These are phyloP conservation scores for Nasturtium officinale DNA, from an alignment of 345 rosid genomes.

Conservation along the genomic window DNA sequence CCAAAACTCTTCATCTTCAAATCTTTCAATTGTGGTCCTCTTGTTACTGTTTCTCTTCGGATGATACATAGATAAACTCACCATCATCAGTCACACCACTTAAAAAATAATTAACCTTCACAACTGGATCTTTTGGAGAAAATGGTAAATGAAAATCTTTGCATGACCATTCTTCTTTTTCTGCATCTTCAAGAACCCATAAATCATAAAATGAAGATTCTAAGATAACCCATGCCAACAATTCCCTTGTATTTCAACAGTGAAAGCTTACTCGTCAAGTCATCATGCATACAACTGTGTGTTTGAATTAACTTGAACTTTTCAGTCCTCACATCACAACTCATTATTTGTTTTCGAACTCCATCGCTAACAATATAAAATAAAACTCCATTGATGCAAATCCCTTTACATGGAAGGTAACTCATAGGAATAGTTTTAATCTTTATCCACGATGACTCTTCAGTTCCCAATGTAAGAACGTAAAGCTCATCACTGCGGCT, in stretches of 20 bases:
- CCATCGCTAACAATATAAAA: neutral
- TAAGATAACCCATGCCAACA: slow-evolving; percentile 4
- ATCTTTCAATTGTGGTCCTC: neutral
- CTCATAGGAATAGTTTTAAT: neutral
- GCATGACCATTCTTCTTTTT: slow-evolving; percentile 9
- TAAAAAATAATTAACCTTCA: neutral
- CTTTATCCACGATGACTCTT: slow-evolving; percentile 6
- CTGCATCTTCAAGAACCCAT: slow-evolving; percentile 26
- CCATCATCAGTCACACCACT: slow-evolving; percentile 13
- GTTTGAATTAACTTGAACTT: neutral
- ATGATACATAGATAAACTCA: slow-evolving; percentile 3
- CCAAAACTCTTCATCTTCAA: slow-evolving; percentile 14
- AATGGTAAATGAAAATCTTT: slow-evolving; percentile 9
- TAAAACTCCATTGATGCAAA: slow-evolving; percentile 15
- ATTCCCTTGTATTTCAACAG: slow-evolving; percentile 17
- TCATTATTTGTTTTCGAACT: neutral
- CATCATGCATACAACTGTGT: neutral
- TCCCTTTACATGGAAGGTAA: neutral
- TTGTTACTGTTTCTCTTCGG: slow-evolving; percentile 1
- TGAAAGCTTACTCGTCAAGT: neutral
- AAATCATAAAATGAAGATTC: neutral
- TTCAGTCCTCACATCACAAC: neutral
- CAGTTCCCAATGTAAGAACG: slow-evolving; percentile 19
- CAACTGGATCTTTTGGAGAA: neutral
- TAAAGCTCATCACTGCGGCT: neutral